These are phyloP conservation scores for Coemansia sp. DNA, from an alignment of 192 early-diverging fungal species.

Conservation along the genomic window DNA sequence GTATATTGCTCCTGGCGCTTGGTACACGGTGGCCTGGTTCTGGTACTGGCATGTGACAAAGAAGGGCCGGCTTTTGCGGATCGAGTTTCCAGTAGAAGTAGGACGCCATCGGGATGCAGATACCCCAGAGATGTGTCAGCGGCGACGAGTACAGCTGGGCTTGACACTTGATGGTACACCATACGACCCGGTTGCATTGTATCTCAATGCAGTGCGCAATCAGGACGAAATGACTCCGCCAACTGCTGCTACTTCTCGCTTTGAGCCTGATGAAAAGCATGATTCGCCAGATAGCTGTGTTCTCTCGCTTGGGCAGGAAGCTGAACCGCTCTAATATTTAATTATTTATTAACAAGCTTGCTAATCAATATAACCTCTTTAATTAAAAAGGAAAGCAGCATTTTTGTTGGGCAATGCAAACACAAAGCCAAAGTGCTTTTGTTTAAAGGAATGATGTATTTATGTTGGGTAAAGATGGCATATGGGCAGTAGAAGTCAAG, in stretches of 20 bases:
- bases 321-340: too few relatives aligned
- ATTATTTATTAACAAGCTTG: too few relatives aligned
- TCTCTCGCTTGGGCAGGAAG: background rate
- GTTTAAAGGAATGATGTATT: too few relatives aligned
- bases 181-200: conserved; percentile 45
- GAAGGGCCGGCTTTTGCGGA: conserved; percentile 47
- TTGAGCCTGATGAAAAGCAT: conserved; percentile 13
- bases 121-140: conserved; percentile 30
- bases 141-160: conserved; percentile 36
- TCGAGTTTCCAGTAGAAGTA: conserved; percentile 54
- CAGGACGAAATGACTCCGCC: conserved; percentile 16
- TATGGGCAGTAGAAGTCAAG: too few relatives aligned
- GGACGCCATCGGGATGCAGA: conserved; percentile 41
- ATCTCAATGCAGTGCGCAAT: conserved; percentile 23
- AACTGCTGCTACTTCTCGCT: background rate
- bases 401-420: too few relatives aligned
- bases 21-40: conserved; percentile 56
- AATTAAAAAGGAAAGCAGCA: too few relatives aligned
- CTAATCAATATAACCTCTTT: too few relatives aligned
- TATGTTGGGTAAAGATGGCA: too few relatives aligned
- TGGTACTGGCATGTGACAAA: conserved; percentile 54
- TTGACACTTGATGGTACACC: conserved; percentile 43
- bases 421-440: too few relatives aligned
- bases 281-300: conserved; percentile 5
- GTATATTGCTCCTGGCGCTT: conserved; percentile 56